These are phyloP conservation scores for Leucoagaricus sp. DNA, from an alignment of 1,284 basidiomycete species.

Conservation along the genomic window DNA sequence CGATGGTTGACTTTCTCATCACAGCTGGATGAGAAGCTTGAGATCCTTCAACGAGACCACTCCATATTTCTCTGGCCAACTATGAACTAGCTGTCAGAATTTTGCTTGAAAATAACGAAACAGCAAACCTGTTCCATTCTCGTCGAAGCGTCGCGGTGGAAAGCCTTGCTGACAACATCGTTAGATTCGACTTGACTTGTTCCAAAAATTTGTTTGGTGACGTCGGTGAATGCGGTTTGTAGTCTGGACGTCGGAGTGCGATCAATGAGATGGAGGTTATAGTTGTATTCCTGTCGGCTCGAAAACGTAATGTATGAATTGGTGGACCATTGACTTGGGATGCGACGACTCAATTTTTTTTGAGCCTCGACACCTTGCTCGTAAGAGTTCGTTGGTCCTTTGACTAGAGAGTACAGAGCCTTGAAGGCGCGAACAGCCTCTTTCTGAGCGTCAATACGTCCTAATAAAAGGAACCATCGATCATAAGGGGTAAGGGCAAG, in stretches of 20 bases:
- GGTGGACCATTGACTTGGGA: background rate
- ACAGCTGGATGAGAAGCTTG: background rate
- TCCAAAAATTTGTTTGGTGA: slow-evolving; percentile 7
- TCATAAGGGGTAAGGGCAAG: background rate
- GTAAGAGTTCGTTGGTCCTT: background rate
- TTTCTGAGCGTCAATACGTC: slow-evolving; percentile 80
- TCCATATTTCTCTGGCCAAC: slow-evolving; percentile 6
- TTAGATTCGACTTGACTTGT: background rate
- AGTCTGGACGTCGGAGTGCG: slow-evolving; percentile 5
- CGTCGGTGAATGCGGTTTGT: slow-evolving; percentile 12
- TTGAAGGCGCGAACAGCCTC: slow-evolving; percentile 65
- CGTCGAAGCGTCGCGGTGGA: slow-evolving; percentile 3
- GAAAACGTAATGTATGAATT: slow-evolving; percentile 46
- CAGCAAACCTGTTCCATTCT: slow-evolving; percentile 6
- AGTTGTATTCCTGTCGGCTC: background rate
- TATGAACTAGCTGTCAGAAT: background rate
- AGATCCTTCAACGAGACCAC: background rate
- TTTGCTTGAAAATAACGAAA: background rate
- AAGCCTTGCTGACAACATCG: slow-evolving; percentile 6
- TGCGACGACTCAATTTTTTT: background rate
- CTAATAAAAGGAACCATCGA: slow-evolving; percentile 35
- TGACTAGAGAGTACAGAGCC: slow-evolving; percentile 67
- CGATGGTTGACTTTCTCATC: background rate
- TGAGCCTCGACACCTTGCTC: background rate
- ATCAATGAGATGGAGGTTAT: background rate